A percentile compares a stretch with the other conserved stretches of the same genome.
These are phyloP conservation scores for Clonostachys rhizophaga DNA, from an alignment of 2,329 filamentous ascomycete species.

Conservation along the genomic window DNA sequence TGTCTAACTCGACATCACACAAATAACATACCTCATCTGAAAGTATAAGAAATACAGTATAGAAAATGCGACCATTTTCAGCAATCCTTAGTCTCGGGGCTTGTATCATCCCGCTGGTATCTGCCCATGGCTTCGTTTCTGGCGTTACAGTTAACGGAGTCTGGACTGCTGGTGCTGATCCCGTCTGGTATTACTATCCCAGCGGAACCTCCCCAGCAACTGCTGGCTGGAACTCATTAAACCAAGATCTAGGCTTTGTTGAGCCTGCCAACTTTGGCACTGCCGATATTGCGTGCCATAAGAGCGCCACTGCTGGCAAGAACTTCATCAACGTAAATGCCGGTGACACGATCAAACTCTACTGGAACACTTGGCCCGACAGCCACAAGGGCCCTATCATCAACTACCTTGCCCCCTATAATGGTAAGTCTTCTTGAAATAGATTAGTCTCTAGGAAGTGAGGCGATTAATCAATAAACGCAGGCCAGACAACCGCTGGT, in stretches of 20 bases:
- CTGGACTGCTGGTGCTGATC: conserved; percentile 6
- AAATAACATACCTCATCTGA: no score
- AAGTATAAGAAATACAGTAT: no score
- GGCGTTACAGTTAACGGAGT: conserved; percentile 6
- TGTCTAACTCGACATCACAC: no score
- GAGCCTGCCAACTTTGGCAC: conserved; percentile 26
- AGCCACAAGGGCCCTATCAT: conserved; percentile 48
- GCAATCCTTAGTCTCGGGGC: conserved; percentile 5
- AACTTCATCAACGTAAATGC: conserved; percentile 26
- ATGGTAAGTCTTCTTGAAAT: conserved; percentile 48
- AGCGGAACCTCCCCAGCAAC: conserved; percentile 2
- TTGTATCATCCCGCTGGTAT: conserved; percentile 2
- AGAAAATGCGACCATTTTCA: no score
- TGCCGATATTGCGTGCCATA: conserved; percentile 39
- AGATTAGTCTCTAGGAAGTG: not conserved
- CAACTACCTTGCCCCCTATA: conserved; percentile 57
- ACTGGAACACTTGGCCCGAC: conserved; percentile 33
- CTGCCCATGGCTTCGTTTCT: conserved; percentile 8
- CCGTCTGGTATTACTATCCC: conserved; percentile 6
- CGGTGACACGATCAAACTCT: conserved; percentile 27
- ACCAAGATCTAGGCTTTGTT: conserved; percentile 44
- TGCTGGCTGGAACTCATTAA: conserved; percentile 28
- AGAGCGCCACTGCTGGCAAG: conserved; percentile 24
- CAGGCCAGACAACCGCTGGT: conserved; percentile 40
- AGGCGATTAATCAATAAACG: conserved; percentile 32